These are phyloP conservation scores for Alternaria sp. DNA, from an alignment of 2,329 filamentous ascomycete species.

Conservation along the genomic window DNA sequence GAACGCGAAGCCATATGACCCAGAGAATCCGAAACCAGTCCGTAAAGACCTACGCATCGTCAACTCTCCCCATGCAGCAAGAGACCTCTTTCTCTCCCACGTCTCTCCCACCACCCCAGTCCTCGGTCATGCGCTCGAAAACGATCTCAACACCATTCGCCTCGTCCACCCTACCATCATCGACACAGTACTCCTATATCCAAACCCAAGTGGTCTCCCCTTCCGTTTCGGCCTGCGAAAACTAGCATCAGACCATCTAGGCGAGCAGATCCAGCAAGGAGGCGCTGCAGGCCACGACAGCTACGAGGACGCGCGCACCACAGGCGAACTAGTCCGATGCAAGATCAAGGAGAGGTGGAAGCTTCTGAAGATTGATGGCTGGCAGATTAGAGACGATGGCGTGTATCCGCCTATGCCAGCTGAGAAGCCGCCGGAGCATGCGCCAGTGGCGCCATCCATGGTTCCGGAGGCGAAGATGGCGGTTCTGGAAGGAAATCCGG, in stretches of 20 bases:
- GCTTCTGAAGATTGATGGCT: constrained; percentile 69
- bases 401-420: constrained; percentile 40
- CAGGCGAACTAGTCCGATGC: constrained; percentile 81
- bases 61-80: constrained; percentile 74
- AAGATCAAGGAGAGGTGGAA: constrained; percentile 76
- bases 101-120: constrained; percentile 80
- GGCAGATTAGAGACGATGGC: constrained; percentile 54
- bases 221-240: constrained; percentile 77
- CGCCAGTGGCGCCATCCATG: constrained; percentile 12
- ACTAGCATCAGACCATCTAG: constrained; percentile 73
- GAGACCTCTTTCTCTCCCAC: constrained; percentile 76
- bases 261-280: constrained; percentile 79
- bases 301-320: constrained; percentile 86
- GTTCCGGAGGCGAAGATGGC: constrained; percentile 8
- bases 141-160: constrained; percentile 86
- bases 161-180: constrained; percentile 85
- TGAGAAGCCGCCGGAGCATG: constrained; percentile 25
- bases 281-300: constrained; percentile 80
- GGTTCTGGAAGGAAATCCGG: constrained; percentile 11
- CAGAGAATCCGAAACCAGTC: constrained; percentile 28
- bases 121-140: constrained; percentile 93
- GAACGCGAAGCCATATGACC: constrained; percentile 59
- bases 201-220: constrained; percentile 78
- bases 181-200: constrained; percentile 85
- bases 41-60: constrained; percentile 69